Conservation (phyloP, 306 rosid species). For the Arachis hypogaea region DNA sequence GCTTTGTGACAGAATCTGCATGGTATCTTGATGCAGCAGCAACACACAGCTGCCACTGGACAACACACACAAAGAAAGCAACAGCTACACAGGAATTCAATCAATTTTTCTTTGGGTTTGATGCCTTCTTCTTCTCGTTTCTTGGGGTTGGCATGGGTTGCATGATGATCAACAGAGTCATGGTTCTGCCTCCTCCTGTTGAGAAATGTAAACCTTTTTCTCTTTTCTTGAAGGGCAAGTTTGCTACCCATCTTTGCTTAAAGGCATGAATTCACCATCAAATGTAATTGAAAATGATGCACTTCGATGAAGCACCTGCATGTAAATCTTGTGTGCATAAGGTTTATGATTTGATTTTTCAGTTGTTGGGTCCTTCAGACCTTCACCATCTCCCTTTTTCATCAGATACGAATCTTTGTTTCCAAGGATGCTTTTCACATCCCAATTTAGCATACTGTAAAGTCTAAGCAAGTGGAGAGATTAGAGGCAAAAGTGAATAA, state of each 20-base stretch:
- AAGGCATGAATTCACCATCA: slow-evolving; percentile 19
- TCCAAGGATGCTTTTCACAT: slow-evolving; percentile 29
- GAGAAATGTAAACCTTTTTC: not conserved
- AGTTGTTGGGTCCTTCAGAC: slow-evolving; percentile 9
- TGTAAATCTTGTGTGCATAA: not conserved
- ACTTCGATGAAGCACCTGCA: slow-evolving; percentile 23
- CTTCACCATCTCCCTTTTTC: slow-evolving; percentile 4
- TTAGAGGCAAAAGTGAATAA: not conserved
- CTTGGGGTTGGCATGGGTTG: slow-evolving; percentile 24
- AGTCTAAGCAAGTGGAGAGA: slow-evolving; percentile 9
- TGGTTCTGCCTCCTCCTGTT: slow-evolving; percentile 18
- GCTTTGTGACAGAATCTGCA: slow-evolving; percentile 52
- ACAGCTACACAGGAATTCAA: slow-evolving; percentile 52
- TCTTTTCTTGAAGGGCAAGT: slow-evolving; percentile 39
- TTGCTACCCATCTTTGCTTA: slow-evolving; percentile 45
- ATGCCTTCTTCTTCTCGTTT: slow-evolving; percentile 2
- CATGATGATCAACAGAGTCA: not conserved
- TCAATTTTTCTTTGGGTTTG: slow-evolving; percentile 39
- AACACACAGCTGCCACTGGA: slow-evolving; percentile 52
- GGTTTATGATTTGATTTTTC: slow-evolving; percentile 5
- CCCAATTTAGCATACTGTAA: slow-evolving; percentile 24
- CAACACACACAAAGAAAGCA: slow-evolving; percentile 60
- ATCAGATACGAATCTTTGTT: slow-evolving; percentile 17
- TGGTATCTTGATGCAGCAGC: slow-evolving; percentile 65
- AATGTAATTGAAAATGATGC: slow-evolving; percentile 6